Percentiles rank a stretch among this genome's conserved stretches.
These are phyloP conservation scores for Madurella mycetomatis DNA, from an alignment of 2,329 filamentous ascomycete genomes.

Conservation along the genomic window DNA sequence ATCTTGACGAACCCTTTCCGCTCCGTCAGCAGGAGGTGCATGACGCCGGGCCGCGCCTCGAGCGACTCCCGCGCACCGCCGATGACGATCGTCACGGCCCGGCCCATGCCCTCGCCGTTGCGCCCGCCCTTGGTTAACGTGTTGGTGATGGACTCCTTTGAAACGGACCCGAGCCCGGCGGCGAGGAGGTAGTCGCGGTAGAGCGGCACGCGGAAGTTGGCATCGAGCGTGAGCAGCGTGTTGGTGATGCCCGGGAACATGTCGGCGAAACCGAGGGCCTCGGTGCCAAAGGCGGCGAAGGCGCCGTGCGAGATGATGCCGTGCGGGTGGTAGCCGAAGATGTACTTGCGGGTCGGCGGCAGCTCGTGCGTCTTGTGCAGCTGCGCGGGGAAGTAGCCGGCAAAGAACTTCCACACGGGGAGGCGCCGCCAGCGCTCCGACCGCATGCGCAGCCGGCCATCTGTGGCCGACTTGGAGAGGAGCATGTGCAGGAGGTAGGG, in stretches of 20 bases:
- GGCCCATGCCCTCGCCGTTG: slow-evolving; percentile 79
- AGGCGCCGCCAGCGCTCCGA: slow-evolving; percentile 69
- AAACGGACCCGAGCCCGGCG: slow-evolving; percentile 84
- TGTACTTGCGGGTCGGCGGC: slow-evolving; percentile 80
- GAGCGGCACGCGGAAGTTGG: slow-evolving; percentile 89
- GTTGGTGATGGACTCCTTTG: slow-evolving; percentile 87
- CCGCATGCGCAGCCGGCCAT: slow-evolving; percentile 70
- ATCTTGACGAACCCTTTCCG: slow-evolving; percentile 94
- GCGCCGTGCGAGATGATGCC: slow-evolving; percentile 97
- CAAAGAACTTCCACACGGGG: slow-evolving; percentile 82
- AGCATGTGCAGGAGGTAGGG: slow-evolving; percentile 81
- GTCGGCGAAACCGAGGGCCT: slow-evolving; percentile 78
- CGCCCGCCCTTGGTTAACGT: slow-evolving; percentile 73
- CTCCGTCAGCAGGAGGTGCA: slow-evolving; percentile 74
- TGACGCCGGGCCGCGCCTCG: slow-evolving; percentile 72
- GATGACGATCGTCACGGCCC: slow-evolving; percentile 93
- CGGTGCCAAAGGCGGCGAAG: slow-evolving; percentile 85
- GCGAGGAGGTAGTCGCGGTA: slow-evolving; percentile 92
- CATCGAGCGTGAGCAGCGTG: slow-evolving; percentile 86
- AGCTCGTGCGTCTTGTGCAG: slow-evolving; percentile 82
- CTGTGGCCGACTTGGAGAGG: slow-evolving; percentile 70
- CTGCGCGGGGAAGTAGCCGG: slow-evolving; percentile 83
- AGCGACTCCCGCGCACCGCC: slow-evolving; percentile 90
- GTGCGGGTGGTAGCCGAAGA: slow-evolving; percentile 95
- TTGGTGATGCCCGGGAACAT: slow-evolving; percentile 96